Base-by-base conservation (phyloP, 2,329 filamentous ascomycete species). In the Aspergillus quadrilineatus region DNA sequence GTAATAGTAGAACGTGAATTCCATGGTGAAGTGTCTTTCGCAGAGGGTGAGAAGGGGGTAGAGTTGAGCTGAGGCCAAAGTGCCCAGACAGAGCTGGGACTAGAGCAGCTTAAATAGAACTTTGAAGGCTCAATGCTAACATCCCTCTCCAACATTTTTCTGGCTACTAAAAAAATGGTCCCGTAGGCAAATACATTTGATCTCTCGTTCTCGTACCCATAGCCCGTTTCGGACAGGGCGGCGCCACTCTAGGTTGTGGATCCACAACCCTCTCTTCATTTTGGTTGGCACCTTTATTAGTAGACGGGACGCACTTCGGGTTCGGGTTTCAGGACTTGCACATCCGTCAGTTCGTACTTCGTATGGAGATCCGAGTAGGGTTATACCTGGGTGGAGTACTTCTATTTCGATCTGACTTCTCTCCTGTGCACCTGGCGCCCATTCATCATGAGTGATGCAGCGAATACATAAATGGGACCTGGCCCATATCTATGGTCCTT, bases 1-100 rank as follows among this genome's bases (percentile, higher is more conserved):
- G 29, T 67, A 69, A 44, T 67, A 66, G 48, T 67, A 69, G 15
- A 66, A 64, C 1, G 54, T 59, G 9, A 62, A 62, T 17, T 60
- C 52, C 53, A 58, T 60, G 6, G 17, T 32, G 14, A 29, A 4
- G 14, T 22, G 22, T 22, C 22, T 22, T 22, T 22, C 17, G 22
- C 22, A 22, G 22, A 22, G 22, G 22, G 22, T 22, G 22, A 22
- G 22, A 22, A 22, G 22, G n/a, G 26, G 14, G 26, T 30, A 7
- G 37, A 50, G 15, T 2, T 43, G 48, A 14, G 10, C 12, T 29
- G 32, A 10, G 15, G 37, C 12, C 29, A 14, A 9, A 17, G 28
- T 5, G 32, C 4, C 15, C 44, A 9, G 44, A 46, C 5, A 14
- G 17, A 7, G 1, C 26, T 2, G 26, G 44, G 5, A 0, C 2